A percentile compares a stretch with the other conserved stretches of the same genome.
phyloP scores from a whole-genome alignment of 1,284 basidiomycete genomes.

The Heterobasidion parviporum region DNA sequence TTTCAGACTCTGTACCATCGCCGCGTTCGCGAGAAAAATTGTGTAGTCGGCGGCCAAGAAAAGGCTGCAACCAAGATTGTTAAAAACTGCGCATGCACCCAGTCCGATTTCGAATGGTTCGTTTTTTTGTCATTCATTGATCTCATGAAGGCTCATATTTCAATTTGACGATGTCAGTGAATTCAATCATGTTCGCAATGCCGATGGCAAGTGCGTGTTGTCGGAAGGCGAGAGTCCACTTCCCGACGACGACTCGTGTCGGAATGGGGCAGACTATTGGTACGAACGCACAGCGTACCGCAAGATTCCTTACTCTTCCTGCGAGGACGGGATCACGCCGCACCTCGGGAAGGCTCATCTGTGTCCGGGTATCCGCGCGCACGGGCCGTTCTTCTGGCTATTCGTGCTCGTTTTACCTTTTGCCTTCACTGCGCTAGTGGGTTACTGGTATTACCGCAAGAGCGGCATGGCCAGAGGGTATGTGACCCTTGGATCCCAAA shows the following conservation, averaged over 20 bases:
- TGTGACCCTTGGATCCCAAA: constrained; percentile 22
- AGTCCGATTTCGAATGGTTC: constrained; percentile 89
- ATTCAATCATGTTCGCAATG: constrained; percentile 78
- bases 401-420: constrained; percentile 71
- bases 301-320: constrained; percentile 81
- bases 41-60: constrained; percentile 68
- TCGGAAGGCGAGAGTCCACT: constrained; percentile 60
- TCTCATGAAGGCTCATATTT: background rate
- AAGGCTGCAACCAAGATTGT: constrained; percentile 49
- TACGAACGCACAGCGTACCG: constrained; percentile 88
- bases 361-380: constrained; percentile 72
- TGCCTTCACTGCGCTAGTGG: constrained; percentile 63
- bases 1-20: constrained; percentile 80
- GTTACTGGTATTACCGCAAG: constrained; percentile 72
- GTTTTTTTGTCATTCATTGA: background rate
- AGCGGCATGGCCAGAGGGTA: constrained; percentile 67
- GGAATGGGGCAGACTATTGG: constrained; percentile 67
- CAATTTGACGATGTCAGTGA: constrained; percentile 43
- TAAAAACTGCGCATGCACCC: constrained; percentile 65
- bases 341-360: constrained; percentile 67
- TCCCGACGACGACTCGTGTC: constrained; percentile 54
- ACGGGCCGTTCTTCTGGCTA: constrained; percentile 78
- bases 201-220: constrained; percentile 66
- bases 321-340: constrained; percentile 65
- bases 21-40: constrained; percentile 71